Percentiles rank a stretch among this genome's conserved stretches.
Conservation (phyloP, 768 basidiomycete species). For the Pleurotus djamor region DNA sequence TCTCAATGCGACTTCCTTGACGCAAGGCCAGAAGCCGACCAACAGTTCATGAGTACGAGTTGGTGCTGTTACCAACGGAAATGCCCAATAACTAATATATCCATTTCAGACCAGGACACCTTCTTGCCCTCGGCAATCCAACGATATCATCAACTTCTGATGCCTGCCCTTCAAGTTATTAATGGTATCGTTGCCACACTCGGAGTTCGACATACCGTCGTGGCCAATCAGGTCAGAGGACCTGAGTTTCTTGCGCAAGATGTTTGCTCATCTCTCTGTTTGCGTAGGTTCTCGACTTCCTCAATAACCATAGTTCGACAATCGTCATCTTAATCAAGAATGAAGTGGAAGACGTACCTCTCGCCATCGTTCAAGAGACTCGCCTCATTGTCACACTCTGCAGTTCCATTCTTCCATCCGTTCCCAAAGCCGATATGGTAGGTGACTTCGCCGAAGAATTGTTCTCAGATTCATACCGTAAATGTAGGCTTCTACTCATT, state of each 20-base stretch:
- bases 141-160: constrained; percentile 88
- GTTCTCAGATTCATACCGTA: not conserved
- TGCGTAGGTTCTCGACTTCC: constrained; percentile 71
- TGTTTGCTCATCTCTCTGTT: not conserved
- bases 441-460: constrained; percentile 21
- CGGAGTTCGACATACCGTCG: constrained; percentile 64
- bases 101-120: constrained; percentile 65
- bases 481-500: constrained; percentile 51
- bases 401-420: constrained; percentile 62
- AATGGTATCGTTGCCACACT: constrained; percentile 77
- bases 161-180: constrained; percentile 83
- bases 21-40: constrained; percentile 79
- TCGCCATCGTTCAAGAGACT: constrained; percentile 74
- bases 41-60: constrained; percentile 70
- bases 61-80: no score
- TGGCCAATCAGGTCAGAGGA: constrained; percentile 59
- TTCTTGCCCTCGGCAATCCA: constrained; percentile 87
- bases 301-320: constrained; percentile 81
- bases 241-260: not conserved
- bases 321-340: constrained; percentile 81
- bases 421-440: constrained; percentile 79
- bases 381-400: constrained; percentile 77
- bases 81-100: no score
- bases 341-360: constrained; percentile 56
- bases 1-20: constrained; percentile 88